These are phyloP conservation scores for Trichoderma reesei DNA, from an alignment of 495 filamentous ascomycete genomes.

Conservation along the genomic window DNA sequence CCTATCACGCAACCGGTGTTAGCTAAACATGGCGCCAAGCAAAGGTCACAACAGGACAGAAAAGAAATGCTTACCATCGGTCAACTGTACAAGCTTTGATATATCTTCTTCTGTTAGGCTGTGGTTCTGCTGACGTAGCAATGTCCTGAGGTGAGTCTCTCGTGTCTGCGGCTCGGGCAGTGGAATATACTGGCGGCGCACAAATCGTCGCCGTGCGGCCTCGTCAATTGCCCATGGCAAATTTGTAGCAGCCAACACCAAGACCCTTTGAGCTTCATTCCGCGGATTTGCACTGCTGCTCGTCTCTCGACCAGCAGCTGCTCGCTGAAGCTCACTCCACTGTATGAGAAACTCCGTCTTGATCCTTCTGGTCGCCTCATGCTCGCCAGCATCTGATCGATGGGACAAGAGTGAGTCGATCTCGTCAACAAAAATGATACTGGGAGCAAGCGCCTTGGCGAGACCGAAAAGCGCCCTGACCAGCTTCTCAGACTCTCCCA, in stretches of 20 bases:
- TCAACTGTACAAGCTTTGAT: conserved; percentile 63
- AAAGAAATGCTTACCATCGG: conserved; percentile 56
- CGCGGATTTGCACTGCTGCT: conserved; percentile 54
- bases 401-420: conserved; percentile 91
- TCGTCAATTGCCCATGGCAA: conserved; percentile 98
- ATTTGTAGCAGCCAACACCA: conserved; percentile 94
- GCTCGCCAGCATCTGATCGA: conserved; percentile 71
- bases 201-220: conserved; percentile 83
- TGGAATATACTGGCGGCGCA: conserved; percentile 91
- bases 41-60: background rate
- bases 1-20: conserved; percentile 38
- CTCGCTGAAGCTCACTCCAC: conserved; percentile 88
- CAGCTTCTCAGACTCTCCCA: conserved; percentile 94
- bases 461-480: conserved; percentile 86
- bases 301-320: conserved; percentile 76
- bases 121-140: conserved; percentile 84
- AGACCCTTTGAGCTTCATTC: conserved; percentile 84
- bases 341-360: conserved; percentile 98
- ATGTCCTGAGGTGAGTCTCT: conserved; percentile 60
- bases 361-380: conserved; percentile 87
- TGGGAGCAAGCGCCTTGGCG: conserved; percentile 82
- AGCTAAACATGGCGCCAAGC: background rate
- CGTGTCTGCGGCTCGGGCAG: conserved; percentile 77
- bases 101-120: conserved; percentile 67
- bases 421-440: conserved; percentile 98